Percentiles rank a stretch among this genome's conserved stretches.
These are phyloP conservation scores for Tympanopsis confertula DNA, from an alignment of 2,329 filamentous ascomycete species.

Conservation along the genomic window DNA sequence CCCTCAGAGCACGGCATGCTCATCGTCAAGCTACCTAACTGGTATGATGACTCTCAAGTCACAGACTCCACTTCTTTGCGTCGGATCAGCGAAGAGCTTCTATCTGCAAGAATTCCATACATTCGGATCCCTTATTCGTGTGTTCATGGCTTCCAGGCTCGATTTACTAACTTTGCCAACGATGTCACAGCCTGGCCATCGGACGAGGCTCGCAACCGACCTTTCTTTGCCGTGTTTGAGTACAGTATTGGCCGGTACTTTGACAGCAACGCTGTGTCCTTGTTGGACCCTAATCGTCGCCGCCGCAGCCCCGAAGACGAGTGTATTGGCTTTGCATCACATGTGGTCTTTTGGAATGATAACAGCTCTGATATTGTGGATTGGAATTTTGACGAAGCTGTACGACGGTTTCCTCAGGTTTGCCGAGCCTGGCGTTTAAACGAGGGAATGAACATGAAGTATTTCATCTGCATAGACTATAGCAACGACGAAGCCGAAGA, in stretches of 20 bases:
- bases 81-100: no score
- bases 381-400: slow-evolving; percentile 6
- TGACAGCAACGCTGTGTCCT: slow-evolving; percentile 5
- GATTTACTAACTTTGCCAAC: slow-evolving; percentile 4
- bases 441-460: slow-evolving; percentile 5
- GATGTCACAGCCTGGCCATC: slow-evolving; percentile 6
- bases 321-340: slow-evolving; percentile 4
- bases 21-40: no score
- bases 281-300: slow-evolving; percentile 4
- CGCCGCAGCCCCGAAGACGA: slow-evolving; percentile 5
- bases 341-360: slow-evolving; percentile 2
- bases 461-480: slow-evolving; percentile 5
- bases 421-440: slow-evolving; percentile 5
- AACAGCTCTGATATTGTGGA: slow-evolving; percentile 3
- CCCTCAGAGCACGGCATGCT: no score
- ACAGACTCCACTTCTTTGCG: no score
- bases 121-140: slow-evolving; percentile 4
- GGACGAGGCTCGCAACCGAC: slow-evolving; percentile 4
- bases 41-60: no score
- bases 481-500: slow-evolving; percentile 3
- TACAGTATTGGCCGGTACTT: slow-evolving; percentile 6
- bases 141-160: slow-evolving; percentile 4
- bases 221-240: slow-evolving; percentile 7
- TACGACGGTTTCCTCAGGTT: slow-evolving; percentile 7
- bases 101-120: slow-evolving; percentile 2